Conservation (phyloP, 139 green algal species). For the Coelastrella sp. region DNA sequence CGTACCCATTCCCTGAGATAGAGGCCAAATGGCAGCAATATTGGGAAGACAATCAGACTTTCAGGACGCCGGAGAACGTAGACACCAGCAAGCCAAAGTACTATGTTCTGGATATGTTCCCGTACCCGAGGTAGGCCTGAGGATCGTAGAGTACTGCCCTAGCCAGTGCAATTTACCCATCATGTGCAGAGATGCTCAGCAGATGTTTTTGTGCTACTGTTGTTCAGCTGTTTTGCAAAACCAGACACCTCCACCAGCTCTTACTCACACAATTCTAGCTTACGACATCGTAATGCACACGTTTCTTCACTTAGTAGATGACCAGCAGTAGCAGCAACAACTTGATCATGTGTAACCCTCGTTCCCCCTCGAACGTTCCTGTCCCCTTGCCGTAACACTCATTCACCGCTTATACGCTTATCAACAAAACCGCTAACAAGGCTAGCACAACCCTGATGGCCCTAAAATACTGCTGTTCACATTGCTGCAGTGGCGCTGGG, state of each 20-base stretch:
- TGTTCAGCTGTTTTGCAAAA: no score
- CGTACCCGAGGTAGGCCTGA: conserved; percentile 90
- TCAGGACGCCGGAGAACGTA: conserved; percentile 91
- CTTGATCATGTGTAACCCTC: no score
- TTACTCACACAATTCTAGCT: no score
- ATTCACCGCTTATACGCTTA: no score
- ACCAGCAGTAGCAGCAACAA: no score
- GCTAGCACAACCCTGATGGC: neutral
- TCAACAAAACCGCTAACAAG: neutral
- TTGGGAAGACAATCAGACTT: conserved; percentile 95
- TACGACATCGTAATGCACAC: no score
- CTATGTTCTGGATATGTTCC: conserved; percentile 99
- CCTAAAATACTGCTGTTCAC: neutral
- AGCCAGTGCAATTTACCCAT: neutral
- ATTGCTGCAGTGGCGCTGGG: conserved; percentile 67
- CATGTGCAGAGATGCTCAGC: neutral
- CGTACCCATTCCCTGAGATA: conserved; percentile 92
- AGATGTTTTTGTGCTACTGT: neutral
- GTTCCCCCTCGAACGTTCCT: no score
- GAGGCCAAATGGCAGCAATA: conserved; percentile 95
- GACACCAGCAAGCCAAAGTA: conserved; percentile 98
- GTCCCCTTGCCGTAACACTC: no score
- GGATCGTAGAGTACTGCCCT: conserved; percentile 38
- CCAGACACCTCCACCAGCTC: no score
- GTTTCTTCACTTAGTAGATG: no score